phyloP scores from a whole-genome alignment of 108 stramenopile species.

The Skeletonema grethae region DNA sequence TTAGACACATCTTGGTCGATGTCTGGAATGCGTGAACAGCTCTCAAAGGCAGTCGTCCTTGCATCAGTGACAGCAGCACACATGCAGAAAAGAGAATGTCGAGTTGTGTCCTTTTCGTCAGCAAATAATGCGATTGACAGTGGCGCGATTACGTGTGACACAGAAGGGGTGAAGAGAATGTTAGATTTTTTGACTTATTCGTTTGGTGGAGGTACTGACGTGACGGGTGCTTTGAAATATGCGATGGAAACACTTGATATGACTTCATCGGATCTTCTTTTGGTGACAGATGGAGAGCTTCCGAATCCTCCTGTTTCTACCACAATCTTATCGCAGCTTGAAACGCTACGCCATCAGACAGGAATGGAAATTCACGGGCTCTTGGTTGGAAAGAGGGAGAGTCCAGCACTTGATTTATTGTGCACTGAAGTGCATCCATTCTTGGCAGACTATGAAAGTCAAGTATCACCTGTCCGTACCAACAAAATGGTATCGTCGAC shows the following conservation, averaged over 20 bases:
- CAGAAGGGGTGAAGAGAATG: slow-evolving; percentile 50
- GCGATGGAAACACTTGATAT: slow-evolving; percentile 51
- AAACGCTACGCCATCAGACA: slow-evolving; percentile 45
- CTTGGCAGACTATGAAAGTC: slow-evolving; percentile 54
- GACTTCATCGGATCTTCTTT: slow-evolving; percentile 69
- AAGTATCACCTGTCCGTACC: background rate
- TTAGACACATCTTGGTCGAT: slow-evolving; percentile 85
- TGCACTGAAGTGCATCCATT: slow-evolving; percentile 70
- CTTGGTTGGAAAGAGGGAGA: slow-evolving; percentile 67
- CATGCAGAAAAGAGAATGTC: slow-evolving; percentile 63
- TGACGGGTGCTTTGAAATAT: slow-evolving; percentile 68
- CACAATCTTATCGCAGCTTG: slow-evolving; percentile 53
- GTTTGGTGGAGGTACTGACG: slow-evolving; percentile 84
- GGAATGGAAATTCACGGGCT: slow-evolving; percentile 74
- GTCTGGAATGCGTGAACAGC: slow-evolving; percentile 64
- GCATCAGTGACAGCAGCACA: slow-evolving; percentile 65
- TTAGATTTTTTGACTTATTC: slow-evolving; percentile 68
- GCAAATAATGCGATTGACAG: slow-evolving; percentile 57
- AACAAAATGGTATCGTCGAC: background rate
- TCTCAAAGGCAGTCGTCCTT: slow-evolving; percentile 79
- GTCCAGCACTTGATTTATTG: slow-evolving; percentile 54
- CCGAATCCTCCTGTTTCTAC: slow-evolving; percentile 72
- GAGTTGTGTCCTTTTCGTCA: slow-evolving; percentile 72
- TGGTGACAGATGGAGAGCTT: slow-evolving; percentile 82
- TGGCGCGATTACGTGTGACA: slow-evolving; percentile 50